Evolutionary conservation across 2,329 filamentous ascomycete species (phyloP).

Genomic region (Beauveria varroae): DNA sequence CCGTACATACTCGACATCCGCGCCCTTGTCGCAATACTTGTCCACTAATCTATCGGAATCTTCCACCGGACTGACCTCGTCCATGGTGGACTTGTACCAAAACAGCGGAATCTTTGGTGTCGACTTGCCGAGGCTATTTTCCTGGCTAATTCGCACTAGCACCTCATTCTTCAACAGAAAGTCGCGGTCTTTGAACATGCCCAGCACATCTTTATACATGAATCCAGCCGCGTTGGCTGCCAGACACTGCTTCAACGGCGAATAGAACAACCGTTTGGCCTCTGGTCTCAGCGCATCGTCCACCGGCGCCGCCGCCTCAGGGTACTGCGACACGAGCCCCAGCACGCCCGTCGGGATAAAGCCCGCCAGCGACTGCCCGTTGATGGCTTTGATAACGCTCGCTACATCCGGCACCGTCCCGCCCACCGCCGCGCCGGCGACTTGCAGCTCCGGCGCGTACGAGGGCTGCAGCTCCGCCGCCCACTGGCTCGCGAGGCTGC

Average conservation of each 20-base stretch:
- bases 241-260: slow-evolving; percentile 18
- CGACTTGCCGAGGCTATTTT: background rate
- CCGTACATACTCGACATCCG: slow-evolving; percentile 2
- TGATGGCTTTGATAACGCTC: background rate
- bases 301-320: background rate
- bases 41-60: background rate
- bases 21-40: slow-evolving; percentile 3
- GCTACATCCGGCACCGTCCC: background rate
- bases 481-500: slow-evolving; percentile 3
- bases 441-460: slow-evolving; percentile 1
- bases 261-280: slow-evolving; percentile 18
- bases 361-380: background rate
- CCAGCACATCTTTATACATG: background rate
- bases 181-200: slow-evolving; percentile 2
- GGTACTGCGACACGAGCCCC: slow-evolving; percentile 5
- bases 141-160: background rate
- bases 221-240: background rate
- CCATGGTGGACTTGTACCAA: slow-evolving; percentile 3
- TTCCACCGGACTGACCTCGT: background rate
- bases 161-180: background rate
- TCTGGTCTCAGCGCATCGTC: background rate
- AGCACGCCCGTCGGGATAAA: slow-evolving; percentile 2
- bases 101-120: slow-evolving; percentile 7
- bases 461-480: slow-evolving; percentile 6
- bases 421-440: slow-evolving; percentile 2